Evolutionary conservation across 2,329 filamentous ascomycete genomes (phyloP).

Genomic region (Cladophialophora exuberans): DNA sequence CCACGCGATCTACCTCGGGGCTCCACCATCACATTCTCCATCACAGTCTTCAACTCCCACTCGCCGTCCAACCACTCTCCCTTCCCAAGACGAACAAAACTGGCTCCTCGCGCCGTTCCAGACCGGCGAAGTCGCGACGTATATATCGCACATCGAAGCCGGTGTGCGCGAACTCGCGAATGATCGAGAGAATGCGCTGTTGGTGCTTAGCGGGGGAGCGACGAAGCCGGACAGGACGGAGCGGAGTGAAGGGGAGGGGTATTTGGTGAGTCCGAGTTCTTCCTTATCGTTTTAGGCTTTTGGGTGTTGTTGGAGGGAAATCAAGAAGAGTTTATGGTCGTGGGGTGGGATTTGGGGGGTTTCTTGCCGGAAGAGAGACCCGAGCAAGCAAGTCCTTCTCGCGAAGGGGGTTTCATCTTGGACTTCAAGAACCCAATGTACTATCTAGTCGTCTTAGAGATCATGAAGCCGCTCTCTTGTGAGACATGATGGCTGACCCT

Average conservation of each 20-base stretch:
- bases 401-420: no score
- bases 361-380: no score
- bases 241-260: constrained; percentile 21
- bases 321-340: neutral
- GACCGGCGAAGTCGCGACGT: constrained; percentile 75
- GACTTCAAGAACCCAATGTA: no score
- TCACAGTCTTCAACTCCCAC: no score
- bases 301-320: neutral
- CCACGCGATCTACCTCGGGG: constrained; percentile 74
- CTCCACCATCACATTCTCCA: no score
- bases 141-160: constrained; percentile 72
- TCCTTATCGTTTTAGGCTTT: neutral
- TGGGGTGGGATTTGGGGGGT: no score
- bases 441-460: neutral
- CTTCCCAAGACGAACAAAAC: constrained; percentile 19
- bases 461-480: no score
- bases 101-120: constrained; percentile 79
- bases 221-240: constrained; percentile 23
- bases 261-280: constrained; percentile 21
- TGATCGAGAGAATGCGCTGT: constrained; percentile 50
- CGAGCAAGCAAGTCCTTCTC: no score
- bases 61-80: no score
- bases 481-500: neutral
- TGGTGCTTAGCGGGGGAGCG: constrained; percentile 73
- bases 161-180: constrained; percentile 58